Base-by-base conservation (phyloP, 768 basidiomycete species). In the Gymnopilus junonius region DNA sequence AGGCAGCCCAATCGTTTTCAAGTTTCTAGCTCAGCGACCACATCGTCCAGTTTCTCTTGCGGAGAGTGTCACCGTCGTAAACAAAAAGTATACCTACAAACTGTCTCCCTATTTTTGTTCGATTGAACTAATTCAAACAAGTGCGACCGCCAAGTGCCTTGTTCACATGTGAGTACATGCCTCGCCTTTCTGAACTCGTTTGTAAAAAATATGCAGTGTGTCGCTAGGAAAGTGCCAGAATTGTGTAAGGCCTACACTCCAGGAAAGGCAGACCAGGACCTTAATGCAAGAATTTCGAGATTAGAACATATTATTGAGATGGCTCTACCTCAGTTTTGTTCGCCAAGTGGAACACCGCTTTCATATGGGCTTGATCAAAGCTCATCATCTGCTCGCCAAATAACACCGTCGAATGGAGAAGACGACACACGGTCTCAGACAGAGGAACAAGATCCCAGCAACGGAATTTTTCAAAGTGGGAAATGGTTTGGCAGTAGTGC, bases 31-130 rank as follows among this genome's bases (percentile, higher is more conserved):
- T 50, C 58, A 58, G 45, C 42, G 51, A 54, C 27, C 37, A 59
- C 34, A 51, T 51, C 50, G 63, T 67, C 7, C 70, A 93, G 91
- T 75, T 93, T 92, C 67, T 93, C 92, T 8, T 93, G 92, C 61
- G 91, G 91, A 17, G 93, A 95, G 78, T 94, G 93, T 66, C 93
- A 94, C 78, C 86, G 93, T 21, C 82, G 93, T 64, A 95, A 95
- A 73, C 93, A 95, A 77, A 94, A 94, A 84, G 92, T 91, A 59
- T 39, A 62, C 62, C 20, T 48, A 34, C 63, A 21, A 25, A 29
- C 8, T 61, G 50, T 21, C 39, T 53, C 59, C 48, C 55, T 23
- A 37, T 23, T 35, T 58, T 53, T 34, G n/a, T 55, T 29, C 37
- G 65, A 48, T 55, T 64, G 48, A 15, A 53, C 48, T 27, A 42